Base-by-base conservation (phyloP, 2,329 filamentous ascomycete genomes). In the Pezicula carpinea region DNA sequence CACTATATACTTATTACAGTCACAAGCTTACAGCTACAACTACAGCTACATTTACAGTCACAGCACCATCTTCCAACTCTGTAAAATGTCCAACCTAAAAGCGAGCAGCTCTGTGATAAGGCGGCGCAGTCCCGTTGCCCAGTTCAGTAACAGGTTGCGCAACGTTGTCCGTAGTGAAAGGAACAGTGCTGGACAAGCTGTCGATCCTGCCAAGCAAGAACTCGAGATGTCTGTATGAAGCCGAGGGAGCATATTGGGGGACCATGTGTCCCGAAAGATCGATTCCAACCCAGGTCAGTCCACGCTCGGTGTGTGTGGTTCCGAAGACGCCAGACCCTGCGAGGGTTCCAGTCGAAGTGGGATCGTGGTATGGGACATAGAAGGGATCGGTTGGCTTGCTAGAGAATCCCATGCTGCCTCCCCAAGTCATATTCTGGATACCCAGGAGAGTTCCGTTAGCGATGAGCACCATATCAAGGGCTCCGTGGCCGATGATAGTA, bases 401-500 rank as follows among this genome's bases (percentile, higher is more conserved):
- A 18, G 68, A 64, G 43, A 86, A 85, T 0, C 82, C 82, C 50
- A 83, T 79, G 0, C 65, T 60, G 2, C 81, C 82, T 40, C 73
- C 73, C 77, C 78, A 86, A 0, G 80, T 85, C 80, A 85, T 84
- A 61, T 85, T 86, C 58, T 86, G 81, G 46, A 85, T 80, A 4
- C 74, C 73, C 29, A 82, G 64, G 7, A 82, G 69, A 42, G 75
- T 68, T 3, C 80, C 82, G 56, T 85, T 80, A 1, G 71, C 76
- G 49, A 86, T 77, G 46, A 85, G 66, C 0, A 80, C 77, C 43
- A 77, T 66, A 23, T 74, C 74, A 10, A 85, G 74, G 41, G 77
- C 69, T 10, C 86, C 88, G 59, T 91, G 86, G 3, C 75, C 83
- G 58, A 93, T 81, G 55, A 93, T 75, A 7, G 88, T 87, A 52